phyloP scores from a whole-genome alignment of 1,139 yeast species.

The Hansenula lynferdii region DNA sequence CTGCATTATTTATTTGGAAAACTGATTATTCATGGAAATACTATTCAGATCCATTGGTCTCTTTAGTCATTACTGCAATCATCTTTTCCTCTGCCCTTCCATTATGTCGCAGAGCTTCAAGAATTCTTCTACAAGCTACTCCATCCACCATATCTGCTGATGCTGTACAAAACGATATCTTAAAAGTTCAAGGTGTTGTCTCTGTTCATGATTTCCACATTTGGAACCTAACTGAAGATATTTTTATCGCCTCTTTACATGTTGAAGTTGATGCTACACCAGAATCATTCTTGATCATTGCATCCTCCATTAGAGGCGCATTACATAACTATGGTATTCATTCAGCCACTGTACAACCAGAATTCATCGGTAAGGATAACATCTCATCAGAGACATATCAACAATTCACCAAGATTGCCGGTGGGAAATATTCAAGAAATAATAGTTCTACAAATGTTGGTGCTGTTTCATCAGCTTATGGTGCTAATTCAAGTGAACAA shows the following conservation, averaged over 20 bases:
- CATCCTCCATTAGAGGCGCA: conserved; percentile 71
- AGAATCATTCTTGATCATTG: conserved; percentile 65
- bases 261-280: conserved; percentile 65
- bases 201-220: conserved; percentile 94
- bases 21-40: conserved; percentile 86
- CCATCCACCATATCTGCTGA: conserved; percentile 79
- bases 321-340: conserved; percentile 85
- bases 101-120: conserved; percentile 78
- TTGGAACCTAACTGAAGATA: conserved; percentile 91
- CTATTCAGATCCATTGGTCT: conserved; percentile 82
- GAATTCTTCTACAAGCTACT: conserved; percentile 88
- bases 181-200: conserved; percentile 63
- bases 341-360: conserved; percentile 95
- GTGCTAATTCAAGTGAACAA: conserved; percentile 25
- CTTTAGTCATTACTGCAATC: conserved; percentile 79
- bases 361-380: conserved; percentile 38
- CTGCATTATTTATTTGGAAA: conserved; percentile 92
- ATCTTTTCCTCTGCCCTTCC: conserved; percentile 92
- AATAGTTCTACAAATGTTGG: conserved; percentile 12
- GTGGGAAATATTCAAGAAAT: conserved; percentile 24
- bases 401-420: conserved; percentile 32
- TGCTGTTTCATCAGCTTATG: conserved; percentile 23
- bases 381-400: conserved; percentile 25
- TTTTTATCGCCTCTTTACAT: conserved; percentile 85
- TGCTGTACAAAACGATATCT: conserved; percentile 63